Evolutionary conservation across 208 protist species (phyloP), one percentile per base, ranked within the genome.

Genomic region (Leishmania guyanensis): DNA sequence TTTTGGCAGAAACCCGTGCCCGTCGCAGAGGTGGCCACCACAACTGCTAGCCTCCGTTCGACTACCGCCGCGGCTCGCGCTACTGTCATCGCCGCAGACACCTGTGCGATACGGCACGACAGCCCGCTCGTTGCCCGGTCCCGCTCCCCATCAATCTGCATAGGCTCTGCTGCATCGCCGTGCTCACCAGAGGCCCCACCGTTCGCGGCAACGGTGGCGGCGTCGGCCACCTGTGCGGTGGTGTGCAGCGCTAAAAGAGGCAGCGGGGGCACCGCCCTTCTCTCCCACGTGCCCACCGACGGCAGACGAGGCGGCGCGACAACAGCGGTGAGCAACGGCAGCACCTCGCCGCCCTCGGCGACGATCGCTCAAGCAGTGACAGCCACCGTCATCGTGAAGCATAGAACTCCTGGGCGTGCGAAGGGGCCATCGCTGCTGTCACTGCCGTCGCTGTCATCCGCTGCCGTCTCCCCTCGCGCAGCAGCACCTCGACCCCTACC

Each of bases 281-380:
- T 51, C 60, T 77, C 79, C 22, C 72, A 58, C 17, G 71, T 72
- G 22, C 48, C 72, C 26, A 74, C 51, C 16, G 66, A 72, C 48
- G 29, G 14, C 39, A 78, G 72, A 6, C 79, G 60, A 60, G 72
- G 70, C 51, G 74, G 72, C 72, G n/a, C 64, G 33, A 3, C 20
- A 8, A 74, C 69, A 8, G 51, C 29, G 12, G 64, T 5, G 5
- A 14, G 36, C 26, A 39, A 17, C 36, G 20, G 36, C 39, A 70
- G 65, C 65, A 39, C 65, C 12, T 70, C 65, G 6, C 70, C 48
- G 48, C 70, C 12, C n/a, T 39, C 48, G 70, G 26, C 16, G 50
- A 22, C 5, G 60, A 58, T 43, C 69, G 36, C n/a, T 39, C 26
- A 14, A 33, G 26, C 48, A 58, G n/a, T 29, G 0, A 36, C 70